Evolutionary conservation across 345 rosid species (phyloP), one percentile per base, ranked within the genome.

Genomic region (Laguncularia racemosa): DNA sequence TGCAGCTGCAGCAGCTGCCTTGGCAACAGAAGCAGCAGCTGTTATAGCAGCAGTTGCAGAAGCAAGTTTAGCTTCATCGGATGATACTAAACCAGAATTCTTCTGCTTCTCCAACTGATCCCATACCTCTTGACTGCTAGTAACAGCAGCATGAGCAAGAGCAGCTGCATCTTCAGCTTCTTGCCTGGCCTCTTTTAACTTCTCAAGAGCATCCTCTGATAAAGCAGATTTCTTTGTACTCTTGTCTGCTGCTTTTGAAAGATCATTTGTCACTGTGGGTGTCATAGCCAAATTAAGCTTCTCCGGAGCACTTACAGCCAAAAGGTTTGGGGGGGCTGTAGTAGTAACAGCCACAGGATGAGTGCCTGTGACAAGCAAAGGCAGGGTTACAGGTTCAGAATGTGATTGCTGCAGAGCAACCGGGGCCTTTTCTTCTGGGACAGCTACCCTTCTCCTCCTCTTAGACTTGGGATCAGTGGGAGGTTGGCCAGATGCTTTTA

Each of bases 1-100:
- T 57, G 97, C 96, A 53, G 96, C 96, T 14, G 97, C 97, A 55
- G 99, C 95, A 53, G 99, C 99, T 14, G 97, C 97, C 69, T 83
- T 90, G 28, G 97, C 99, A 74, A 90, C 95, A 44, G 99, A 84
- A 67, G 96, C 88, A 3, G 99, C 97, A 26, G 95, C 88, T 48
- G 95, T 83, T 57, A 83, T 67, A 19, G 95, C 89, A 79, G 74
- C 82, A 55, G 95, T 91, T 59, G 97, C 97, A n/a, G 86, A 84
- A 66, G 89, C 84, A 71, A 95, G 67, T 59, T 73, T 84, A 55
- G 72, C 73, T 76, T 90, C 89, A 61, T 67, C 76, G 63, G 89
- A 90, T 48, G 80, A 58, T 40, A 52, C 77, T 65, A 79, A 71
- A 50, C 85, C 80, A 43, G 81, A 63, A 64, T 71, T 71, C 68